Evolutionary conservation across 1,139 yeast genomes (phyloP).

Genomic region (Suhomyces terraborum): DNA sequence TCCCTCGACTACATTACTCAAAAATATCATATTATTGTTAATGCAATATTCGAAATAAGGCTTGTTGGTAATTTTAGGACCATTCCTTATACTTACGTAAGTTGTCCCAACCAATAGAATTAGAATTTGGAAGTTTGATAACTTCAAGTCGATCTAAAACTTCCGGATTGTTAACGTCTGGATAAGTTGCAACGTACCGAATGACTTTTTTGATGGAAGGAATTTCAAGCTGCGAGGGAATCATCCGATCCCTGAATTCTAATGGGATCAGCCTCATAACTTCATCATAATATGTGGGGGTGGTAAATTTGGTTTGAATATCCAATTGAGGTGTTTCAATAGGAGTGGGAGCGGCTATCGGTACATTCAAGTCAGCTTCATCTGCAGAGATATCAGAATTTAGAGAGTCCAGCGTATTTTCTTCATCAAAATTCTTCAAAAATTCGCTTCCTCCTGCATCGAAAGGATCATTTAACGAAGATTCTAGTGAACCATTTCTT

Average conservation of each 20-base stretch:
- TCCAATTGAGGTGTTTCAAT: conserved; percentile 25
- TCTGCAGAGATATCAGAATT: conserved; percentile 14
- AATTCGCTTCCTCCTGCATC: conserved; percentile 16
- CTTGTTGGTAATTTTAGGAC: no score
- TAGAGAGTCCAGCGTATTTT: conserved; percentile 10
- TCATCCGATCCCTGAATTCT: conserved; percentile 30
- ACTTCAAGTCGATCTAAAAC: conserved; percentile 42
- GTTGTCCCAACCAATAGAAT: conserved; percentile 51
- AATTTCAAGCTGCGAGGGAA: conserved; percentile 10
- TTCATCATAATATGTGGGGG: conserved; percentile 39
- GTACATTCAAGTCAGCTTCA: conserved; percentile 14
- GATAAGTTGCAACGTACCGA: conserved; percentile 34
- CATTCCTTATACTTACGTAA: conserved; percentile 35
- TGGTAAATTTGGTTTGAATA: conserved; percentile 30
- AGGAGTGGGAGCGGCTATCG: conserved; percentile 27
- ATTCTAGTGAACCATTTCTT: conserved; percentile 19
- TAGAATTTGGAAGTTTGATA: conserved; percentile 48
- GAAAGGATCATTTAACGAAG: conserved; percentile 26
- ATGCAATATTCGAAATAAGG: no score
- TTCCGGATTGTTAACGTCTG: conserved; percentile 39
- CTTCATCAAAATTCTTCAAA: conserved; percentile 14
- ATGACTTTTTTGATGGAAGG: conserved; percentile 40
- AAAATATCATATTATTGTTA: no score
- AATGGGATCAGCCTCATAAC: conserved; percentile 36
- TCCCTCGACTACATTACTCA: no score